These are phyloP conservation scores for Geoglossum cookeanum DNA, from an alignment of 2,329 filamentous ascomycete species.

Conservation along the genomic window DNA sequence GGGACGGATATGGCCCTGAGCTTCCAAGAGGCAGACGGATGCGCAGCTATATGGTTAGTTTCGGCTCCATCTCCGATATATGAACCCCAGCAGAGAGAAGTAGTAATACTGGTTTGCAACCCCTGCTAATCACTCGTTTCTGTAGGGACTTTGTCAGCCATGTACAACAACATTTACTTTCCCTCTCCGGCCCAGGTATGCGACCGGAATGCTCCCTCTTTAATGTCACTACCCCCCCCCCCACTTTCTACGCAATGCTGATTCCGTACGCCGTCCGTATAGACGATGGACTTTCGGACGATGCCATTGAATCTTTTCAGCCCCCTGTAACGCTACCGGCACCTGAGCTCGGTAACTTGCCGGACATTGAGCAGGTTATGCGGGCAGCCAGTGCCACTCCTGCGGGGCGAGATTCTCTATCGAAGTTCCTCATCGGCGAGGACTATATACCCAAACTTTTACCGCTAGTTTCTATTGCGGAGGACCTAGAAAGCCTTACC, in stretches of 20 bases:
- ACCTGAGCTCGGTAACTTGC: constrained; percentile 63
- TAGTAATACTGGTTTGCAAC: neutral
- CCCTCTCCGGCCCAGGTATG: constrained; percentile 42
- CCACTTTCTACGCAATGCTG: neutral
- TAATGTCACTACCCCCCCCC: neutral
- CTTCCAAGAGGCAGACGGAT: constrained; percentile 94
- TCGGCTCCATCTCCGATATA: neutral
- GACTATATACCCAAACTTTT: constrained; percentile 78
- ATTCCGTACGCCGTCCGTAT: neutral
- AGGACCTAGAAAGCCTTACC: constrained; percentile 70
- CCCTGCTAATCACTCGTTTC: constrained; percentile 1
- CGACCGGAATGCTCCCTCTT: neutral
- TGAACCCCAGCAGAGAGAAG: neutral
- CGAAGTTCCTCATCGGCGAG: constrained; percentile 68
- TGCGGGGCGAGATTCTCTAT: constrained; percentile 63
- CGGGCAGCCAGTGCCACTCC: constrained; percentile 56
- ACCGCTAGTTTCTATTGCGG: constrained; percentile 69
- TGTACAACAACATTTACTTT: constrained; percentile 57
- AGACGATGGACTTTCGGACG: constrained; percentile 82
- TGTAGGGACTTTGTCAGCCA: constrained; percentile 76
- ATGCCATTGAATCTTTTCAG: constrained; percentile 52
- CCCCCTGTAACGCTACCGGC: constrained; percentile 55
- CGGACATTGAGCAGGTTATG: constrained; percentile 72
- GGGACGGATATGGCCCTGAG: constrained; percentile 93
- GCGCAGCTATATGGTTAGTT: constrained; percentile 69